Evolutionary conservation across 1,139 yeast genomes (phyloP), one percentile per base, ranked within the genome.

Genomic region (Candida dubliniensis): DNA sequence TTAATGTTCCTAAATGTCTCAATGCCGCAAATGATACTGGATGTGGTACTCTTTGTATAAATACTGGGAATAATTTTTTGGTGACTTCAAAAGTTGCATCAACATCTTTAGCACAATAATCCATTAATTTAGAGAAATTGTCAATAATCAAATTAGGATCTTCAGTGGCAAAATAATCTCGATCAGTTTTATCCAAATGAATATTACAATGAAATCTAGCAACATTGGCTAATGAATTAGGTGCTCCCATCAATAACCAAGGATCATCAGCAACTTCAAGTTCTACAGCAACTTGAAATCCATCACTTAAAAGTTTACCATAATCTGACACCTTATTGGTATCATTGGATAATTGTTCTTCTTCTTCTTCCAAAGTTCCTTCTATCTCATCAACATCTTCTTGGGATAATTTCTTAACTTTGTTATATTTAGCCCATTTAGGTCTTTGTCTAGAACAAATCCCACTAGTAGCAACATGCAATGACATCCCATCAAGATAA

Each of bases 1-100:
- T 78, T 43, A 87, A 78, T n/a, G 84, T 74, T 4, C 91, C 84
- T 59, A 95, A 71, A 49, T 82, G 85, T 50, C 86, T 74, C 45
- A 93, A 68, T 0, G 96, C 97, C 1, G 95, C 93, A 69, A 93
- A 87, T 23, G 96, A 88, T 1, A 91, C 96, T 0, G 99, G 98
- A 63, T 95, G 99, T 0, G 98, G 96, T 30, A 91, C 82, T 42
- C 81, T 77, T 27, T 68, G 57, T 34, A 79, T 64, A 57, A 87
- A 95, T 30, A 70, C 67, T 0, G 96, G 96, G 39, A 84, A 78
- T 0, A 90, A 77, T 47, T 79, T 80, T 45, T 76, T 71, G 50
- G 86, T 82, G 0, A 93, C 91, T 48, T 70, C 67, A 57, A 76
- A 86, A 0, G 99, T 93, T 1, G 85, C 84, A 2, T 67, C 68